Conservation (phyloP, 2,329 filamentous ascomycete genomes). For the Fusarium nygamai region DNA sequence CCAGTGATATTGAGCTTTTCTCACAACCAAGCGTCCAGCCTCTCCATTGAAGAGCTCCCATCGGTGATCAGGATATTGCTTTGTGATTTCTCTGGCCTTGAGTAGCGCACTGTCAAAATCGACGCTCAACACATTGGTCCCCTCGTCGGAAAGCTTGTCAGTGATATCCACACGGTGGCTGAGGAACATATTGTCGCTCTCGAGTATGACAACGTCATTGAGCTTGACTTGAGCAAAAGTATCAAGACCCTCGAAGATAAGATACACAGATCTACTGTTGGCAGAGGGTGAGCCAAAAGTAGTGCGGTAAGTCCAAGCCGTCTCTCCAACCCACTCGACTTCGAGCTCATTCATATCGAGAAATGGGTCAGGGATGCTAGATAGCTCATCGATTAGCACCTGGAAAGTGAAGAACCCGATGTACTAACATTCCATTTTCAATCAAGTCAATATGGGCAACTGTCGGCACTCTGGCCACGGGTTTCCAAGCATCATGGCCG, state of each 20-base stretch:
- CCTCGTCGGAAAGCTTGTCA: background rate
- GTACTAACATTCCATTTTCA: constrained; percentile 13
- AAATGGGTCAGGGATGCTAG: background rate
- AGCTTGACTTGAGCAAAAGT: background rate
- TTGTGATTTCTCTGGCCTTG: background rate
- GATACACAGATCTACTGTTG: background rate
- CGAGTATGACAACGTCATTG: background rate
- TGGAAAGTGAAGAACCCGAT: accelerated
- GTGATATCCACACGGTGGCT: background rate
- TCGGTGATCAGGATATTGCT: background rate
- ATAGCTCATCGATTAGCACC: background rate
- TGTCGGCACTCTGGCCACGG: constrained; percentile 13
- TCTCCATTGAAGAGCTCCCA: constrained; percentile 6
- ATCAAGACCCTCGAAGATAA: background rate
- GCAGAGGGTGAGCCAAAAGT: background rate
- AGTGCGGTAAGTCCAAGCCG: background rate
- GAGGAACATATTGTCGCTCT: constrained; percentile 3
- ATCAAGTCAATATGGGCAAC: constrained; percentile 19
- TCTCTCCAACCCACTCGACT: background rate
- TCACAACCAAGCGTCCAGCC: background rate
- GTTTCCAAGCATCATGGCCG: background rate
- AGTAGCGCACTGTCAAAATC: background rate
- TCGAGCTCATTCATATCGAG: constrained; percentile 1
- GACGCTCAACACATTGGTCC: background rate
- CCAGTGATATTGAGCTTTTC: background rate